Conservation (phyloP, 2,329 filamentous ascomycete species). For the Emydomyces testavorans region DNA sequence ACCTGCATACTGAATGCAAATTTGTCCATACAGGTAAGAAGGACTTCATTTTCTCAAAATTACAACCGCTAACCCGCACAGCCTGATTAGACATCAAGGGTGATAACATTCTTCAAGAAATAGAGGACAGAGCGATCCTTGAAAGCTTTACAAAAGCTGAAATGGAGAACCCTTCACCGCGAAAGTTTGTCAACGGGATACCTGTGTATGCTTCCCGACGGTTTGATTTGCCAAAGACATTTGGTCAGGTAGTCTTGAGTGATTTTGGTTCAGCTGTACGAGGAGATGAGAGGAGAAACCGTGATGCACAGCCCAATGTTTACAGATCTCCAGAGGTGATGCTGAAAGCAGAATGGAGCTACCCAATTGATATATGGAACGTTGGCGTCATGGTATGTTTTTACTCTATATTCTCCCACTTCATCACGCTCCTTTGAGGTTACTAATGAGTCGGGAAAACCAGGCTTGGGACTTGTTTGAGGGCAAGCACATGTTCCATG, state of each 20-base stretch:
- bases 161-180: slow-evolving; percentile 28
- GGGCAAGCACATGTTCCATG: slow-evolving; percentile 35
- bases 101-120: slow-evolving; percentile 33
- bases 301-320: slow-evolving; percentile 36
- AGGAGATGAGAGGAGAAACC: slow-evolving; percentile 29
- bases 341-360: slow-evolving; percentile 36
- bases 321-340: slow-evolving; percentile 37
- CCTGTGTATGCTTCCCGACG: slow-evolving; percentile 30
- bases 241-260: slow-evolving; percentile 28
- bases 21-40: slow-evolving; percentile 36
- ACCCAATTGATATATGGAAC: slow-evolving; percentile 43
- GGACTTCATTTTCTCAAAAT: not conserved
- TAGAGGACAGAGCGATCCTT: slow-evolving; percentile 29
- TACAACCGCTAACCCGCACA: not conserved
- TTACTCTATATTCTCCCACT: not conserved
- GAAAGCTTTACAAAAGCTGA: slow-evolving; percentile 28
- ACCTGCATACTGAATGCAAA: slow-evolving; percentile 34
- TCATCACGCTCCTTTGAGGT: not conserved
- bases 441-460: slow-evolving; percentile 3
- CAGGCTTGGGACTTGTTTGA: slow-evolving; percentile 41
- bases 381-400: slow-evolving; percentile 38
- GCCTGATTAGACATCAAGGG: slow-evolving; percentile 32
- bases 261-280: slow-evolving; percentile 31
- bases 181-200: slow-evolving; percentile 25
- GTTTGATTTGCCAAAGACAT: slow-evolving; percentile 25